Conservation (phyloP, 805 yeast genomes). For the Wickerhamiella azymoides region DNA sequence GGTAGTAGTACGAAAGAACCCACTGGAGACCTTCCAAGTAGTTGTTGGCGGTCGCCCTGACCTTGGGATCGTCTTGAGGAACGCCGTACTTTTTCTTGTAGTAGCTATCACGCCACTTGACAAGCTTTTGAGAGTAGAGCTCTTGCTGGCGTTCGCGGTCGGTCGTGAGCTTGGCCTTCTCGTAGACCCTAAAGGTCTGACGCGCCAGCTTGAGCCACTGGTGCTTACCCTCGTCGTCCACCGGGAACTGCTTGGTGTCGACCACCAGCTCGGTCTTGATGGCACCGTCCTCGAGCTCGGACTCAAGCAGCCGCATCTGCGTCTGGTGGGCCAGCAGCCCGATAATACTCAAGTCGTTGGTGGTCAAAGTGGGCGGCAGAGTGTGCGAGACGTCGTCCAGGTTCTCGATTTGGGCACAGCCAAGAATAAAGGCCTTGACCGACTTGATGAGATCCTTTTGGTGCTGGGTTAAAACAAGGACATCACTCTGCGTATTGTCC, state of each 20-base stretch:
- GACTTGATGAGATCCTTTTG: constrained; percentile 52
- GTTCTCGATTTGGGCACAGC: constrained; percentile 19
- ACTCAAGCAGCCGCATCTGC: constrained; percentile 16
- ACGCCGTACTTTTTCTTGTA: constrained; percentile 71
- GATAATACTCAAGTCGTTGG: constrained; percentile 17
- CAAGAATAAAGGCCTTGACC: constrained; percentile 35
- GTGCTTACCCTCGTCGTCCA: constrained; percentile 39
- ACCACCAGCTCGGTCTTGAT: constrained; percentile 10
- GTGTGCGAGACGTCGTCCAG: constrained; percentile 10
- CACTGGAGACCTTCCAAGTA: constrained; percentile 93
- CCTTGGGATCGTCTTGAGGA: constrained; percentile 38
- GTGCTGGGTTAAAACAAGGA: constrained; percentile 34
- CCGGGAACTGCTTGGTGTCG: constrained; percentile 55
- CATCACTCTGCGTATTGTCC: constrained; percentile 56
- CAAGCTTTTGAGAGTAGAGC: constrained; percentile 60
- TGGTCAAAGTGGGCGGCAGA: constrained; percentile 17
- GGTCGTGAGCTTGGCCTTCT: constrained; percentile 21
- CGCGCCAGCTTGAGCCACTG: constrained; percentile 11
- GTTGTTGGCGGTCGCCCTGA: constrained; percentile 50
- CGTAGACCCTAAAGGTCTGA: constrained; percentile 27
- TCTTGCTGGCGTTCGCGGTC: constrained; percentile 37
- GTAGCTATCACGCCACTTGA: constrained; percentile 73
- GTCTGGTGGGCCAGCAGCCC: constrained; percentile 20
- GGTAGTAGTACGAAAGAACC: constrained; percentile 86
- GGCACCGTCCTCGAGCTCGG: constrained; percentile 9